These are phyloP conservation scores for Leptographium galeiforme DNA, from an alignment of 2,329 filamentous ascomycete genomes.

Conservation along the genomic window DNA sequence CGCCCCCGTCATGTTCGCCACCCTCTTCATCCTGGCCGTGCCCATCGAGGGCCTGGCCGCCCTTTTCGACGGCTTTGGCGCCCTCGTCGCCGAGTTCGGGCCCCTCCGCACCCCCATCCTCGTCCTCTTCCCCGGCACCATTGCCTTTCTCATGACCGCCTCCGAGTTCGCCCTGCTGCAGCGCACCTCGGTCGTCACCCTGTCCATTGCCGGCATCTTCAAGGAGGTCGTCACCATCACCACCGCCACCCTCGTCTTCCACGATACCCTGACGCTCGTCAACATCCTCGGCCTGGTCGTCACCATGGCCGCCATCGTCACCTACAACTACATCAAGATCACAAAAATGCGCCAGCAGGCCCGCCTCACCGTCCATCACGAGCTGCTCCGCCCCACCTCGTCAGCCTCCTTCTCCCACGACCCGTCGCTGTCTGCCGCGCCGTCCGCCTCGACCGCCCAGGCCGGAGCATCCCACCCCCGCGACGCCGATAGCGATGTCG, in stretches of 20 bases:
- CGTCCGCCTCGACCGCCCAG: neutral
- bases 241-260: constrained; percentile 75
- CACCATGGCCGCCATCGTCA: constrained; percentile 72
- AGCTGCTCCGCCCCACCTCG: constrained; percentile 19
- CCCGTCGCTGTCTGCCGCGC: neutral
- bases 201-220: constrained; percentile 95
- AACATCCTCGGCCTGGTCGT: constrained; percentile 81
- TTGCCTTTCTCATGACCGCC: constrained; percentile 94
- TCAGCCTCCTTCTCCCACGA: neutral
- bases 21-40: constrained; percentile 66
- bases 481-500: constrained; percentile 10
- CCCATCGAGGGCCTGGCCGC: constrained; percentile 68
- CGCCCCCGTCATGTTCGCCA: constrained; percentile 91
- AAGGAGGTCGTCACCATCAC: constrained; percentile 96
- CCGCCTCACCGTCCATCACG: constrained; percentile 32
- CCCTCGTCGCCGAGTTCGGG: constrained; percentile 56
- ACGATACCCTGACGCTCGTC: constrained; percentile 74
- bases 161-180: constrained; percentile 92
- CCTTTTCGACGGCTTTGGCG: constrained; percentile 51
- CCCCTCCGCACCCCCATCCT: constrained; percentile 52
- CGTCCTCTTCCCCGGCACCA: constrained; percentile 74
- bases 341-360: constrained; percentile 75
- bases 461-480: neutral
- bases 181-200: constrained; percentile 87
- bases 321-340: constrained; percentile 94